phyloP scores from a whole-genome alignment of 1,284 basidiomycete genomes.

The Pseudozyma pruni region DNA sequence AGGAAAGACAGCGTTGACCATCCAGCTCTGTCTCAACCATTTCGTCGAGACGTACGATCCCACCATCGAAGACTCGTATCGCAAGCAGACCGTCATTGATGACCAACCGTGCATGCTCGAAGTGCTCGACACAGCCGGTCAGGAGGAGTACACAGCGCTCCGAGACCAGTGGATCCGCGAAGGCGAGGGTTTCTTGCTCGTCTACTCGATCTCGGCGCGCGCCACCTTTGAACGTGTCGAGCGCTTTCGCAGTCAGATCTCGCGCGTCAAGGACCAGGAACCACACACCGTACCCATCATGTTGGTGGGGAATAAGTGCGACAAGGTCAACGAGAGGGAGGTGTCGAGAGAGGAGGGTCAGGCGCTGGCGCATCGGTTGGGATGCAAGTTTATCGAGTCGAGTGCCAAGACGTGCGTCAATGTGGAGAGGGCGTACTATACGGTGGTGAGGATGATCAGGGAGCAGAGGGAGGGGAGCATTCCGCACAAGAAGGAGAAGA shows the following conservation, averaged over 20 bases:
- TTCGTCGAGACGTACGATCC: conserved; percentile 66
- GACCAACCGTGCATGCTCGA: conserved; percentile 74
- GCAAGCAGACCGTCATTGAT: conserved; percentile 69
- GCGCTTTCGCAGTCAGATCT: conserved; percentile 68
- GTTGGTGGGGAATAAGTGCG: conserved; percentile 87
- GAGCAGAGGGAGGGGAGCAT: conserved; percentile 59
- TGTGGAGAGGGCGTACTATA: conserved; percentile 68
- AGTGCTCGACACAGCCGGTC: conserved; percentile 88
- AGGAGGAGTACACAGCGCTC: conserved; percentile 72
- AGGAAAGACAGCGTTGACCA: conserved; percentile 94
- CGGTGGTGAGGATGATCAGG: conserved; percentile 64
- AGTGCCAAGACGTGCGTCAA: conserved; percentile 69
- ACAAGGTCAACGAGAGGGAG: conserved; percentile 82
- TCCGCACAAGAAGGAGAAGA: conserved; percentile 59
- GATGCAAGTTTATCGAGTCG: conserved; percentile 69
- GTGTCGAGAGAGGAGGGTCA: conserved; percentile 71
- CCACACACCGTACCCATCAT: conserved; percentile 76
- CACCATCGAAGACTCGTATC: conserved; percentile 69
- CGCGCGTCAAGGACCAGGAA: conserved; percentile 66
- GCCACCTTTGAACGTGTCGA: conserved; percentile 69
- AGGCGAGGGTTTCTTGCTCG: conserved; percentile 69
- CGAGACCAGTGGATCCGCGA: conserved; percentile 70
- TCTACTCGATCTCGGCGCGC: conserved; percentile 68
- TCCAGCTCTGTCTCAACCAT: conserved; percentile 70
- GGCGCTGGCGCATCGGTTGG: conserved; percentile 64